Percentiles rank a stretch among this genome's conserved stretches.
Evolutionary conservation across 495 filamentous ascomycete genomes (phyloP).

Genomic region (Annulohypoxylon stygium): DNA sequence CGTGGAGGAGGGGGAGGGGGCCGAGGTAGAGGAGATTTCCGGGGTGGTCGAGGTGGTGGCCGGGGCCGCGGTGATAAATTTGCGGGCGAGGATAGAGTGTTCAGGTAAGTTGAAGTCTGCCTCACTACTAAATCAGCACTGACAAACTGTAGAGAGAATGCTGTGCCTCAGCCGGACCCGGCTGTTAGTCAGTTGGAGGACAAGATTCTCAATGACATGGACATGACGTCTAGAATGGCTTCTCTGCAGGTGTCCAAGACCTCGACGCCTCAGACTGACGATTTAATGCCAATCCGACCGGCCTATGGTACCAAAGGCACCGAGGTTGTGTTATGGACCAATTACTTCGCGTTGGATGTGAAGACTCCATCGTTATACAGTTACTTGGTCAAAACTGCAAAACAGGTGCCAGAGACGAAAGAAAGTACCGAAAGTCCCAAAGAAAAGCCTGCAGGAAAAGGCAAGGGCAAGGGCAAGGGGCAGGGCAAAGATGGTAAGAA

Average conservation of each 20-base stretch:
- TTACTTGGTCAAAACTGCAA: conserved; percentile 53
- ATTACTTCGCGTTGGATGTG: conserved; percentile 70
- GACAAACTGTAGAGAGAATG: conserved; percentile 21
- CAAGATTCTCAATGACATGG: conserved; percentile 44
- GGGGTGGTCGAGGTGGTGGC: conserved; percentile 30
- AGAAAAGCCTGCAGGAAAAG: not conserved
- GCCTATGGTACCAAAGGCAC: conserved; percentile 69
- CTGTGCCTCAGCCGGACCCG: conserved; percentile 46
- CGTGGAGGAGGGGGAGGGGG: conserved; percentile 27
- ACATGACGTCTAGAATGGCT: conserved; percentile 45
- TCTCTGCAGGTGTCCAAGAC: conserved; percentile 47
- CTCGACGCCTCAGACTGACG: conserved; percentile 13
- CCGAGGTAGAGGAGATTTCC: conserved; percentile 34
- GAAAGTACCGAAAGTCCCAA: conserved; percentile 39
- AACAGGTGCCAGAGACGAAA: conserved; percentile 37
- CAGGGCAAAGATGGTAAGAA: conserved; percentile 53
- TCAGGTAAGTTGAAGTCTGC: conserved; percentile 47
- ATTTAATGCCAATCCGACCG: conserved; percentile 64
- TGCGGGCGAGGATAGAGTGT: conserved; percentile 42
- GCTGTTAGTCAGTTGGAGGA: conserved; percentile 55
- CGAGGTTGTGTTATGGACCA: conserved; percentile 69
- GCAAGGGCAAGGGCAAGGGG: not conserved
- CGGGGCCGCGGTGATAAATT: conserved; percentile 36
- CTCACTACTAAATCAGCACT: conserved; percentile 10
- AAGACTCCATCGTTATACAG: conserved; percentile 53